phyloP scores from a whole-genome alignment of 2,329 filamentous ascomycete genomes.

The Exophiala dermatitidis region DNA sequence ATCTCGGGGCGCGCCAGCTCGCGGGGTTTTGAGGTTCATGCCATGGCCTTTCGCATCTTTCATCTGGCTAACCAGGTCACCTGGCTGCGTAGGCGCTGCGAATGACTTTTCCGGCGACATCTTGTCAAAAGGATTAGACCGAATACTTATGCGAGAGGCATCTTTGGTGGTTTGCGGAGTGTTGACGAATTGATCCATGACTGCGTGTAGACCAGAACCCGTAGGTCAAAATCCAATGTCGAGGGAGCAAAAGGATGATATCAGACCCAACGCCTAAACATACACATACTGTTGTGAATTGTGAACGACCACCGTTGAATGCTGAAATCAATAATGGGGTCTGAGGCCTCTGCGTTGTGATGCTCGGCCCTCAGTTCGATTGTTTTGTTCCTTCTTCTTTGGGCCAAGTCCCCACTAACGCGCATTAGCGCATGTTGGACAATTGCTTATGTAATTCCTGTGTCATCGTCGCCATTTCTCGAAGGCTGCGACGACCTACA shows the following conservation, averaged over 20 bases:
- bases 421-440: background rate
- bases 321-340: background rate
- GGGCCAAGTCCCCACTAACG: background rate
- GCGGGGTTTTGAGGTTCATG: conserved; percentile 64
- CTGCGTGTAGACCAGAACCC: conserved; percentile 33
- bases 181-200: conserved; percentile 66
- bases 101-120: conserved; percentile 85
- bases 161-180: conserved; percentile 78
- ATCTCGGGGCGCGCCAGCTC: conserved; percentile 54
- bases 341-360: background rate
- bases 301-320: background rate
- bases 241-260: background rate
- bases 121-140: conserved; percentile 65
- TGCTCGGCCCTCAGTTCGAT: background rate
- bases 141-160: conserved; percentile 67
- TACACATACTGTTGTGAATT: background rate
- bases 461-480: no score
- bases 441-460: no score
- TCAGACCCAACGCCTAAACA: conserved; percentile 1
- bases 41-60: conserved; percentile 54
- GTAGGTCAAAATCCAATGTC: background rate
- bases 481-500: background rate
- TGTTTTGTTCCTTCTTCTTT: background rate
- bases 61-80: conserved; percentile 68
- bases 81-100: conserved; percentile 67